These are phyloP conservation scores for Andrographis paniculata DNA, from an alignment of 305 asterid species.

Conservation along the genomic window DNA sequence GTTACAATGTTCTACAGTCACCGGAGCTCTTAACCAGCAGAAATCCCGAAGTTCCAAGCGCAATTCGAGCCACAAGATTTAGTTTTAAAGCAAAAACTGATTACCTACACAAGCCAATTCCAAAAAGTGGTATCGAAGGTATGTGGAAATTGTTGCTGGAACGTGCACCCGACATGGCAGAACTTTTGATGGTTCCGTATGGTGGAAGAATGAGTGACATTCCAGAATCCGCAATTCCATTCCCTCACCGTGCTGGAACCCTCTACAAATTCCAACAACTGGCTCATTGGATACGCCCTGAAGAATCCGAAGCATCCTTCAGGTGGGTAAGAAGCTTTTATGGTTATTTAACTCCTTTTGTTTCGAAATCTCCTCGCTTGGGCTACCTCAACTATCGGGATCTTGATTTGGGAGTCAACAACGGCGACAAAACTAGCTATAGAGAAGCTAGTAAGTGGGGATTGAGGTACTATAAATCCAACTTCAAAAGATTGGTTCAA, in stretches of 20 bases:
- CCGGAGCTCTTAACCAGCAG: conserved; percentile 16
- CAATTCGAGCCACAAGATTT: neutral
- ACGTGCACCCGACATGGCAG: conserved; percentile 17
- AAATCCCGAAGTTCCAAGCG: conserved; percentile 3
- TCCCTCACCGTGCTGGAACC: conserved; percentile 36
- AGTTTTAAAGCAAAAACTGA: conserved; percentile 27
- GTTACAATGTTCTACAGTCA: conserved; percentile 8
- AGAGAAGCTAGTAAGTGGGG: conserved; percentile 23
- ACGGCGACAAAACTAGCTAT: conserved; percentile 20
- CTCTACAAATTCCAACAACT: conserved; percentile 21
- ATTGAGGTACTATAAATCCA: conserved; percentile 22
- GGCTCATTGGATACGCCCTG: conserved; percentile 22
- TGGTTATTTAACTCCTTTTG: conserved; percentile 23
- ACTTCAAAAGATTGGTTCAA: conserved; percentile 25
- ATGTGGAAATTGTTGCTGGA: conserved; percentile 18
- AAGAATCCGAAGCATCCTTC: conserved; percentile 11
- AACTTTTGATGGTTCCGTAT: conserved; percentile 21
- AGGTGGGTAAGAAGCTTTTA: conserved; percentile 24
- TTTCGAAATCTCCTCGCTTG: conserved; percentile 23
- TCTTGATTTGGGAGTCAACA: conserved; percentile 30
- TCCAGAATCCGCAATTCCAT: conserved; percentile 23
- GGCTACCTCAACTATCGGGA: conserved; percentile 31
- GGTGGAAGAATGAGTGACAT: conserved; percentile 32
- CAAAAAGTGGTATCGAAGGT: conserved; percentile 17
- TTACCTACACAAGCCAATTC: conserved; percentile 22